Evolutionary conservation across 768 basidiomycete genomes (phyloP).

Genomic region (Kwoniella botswanensis): DNA sequence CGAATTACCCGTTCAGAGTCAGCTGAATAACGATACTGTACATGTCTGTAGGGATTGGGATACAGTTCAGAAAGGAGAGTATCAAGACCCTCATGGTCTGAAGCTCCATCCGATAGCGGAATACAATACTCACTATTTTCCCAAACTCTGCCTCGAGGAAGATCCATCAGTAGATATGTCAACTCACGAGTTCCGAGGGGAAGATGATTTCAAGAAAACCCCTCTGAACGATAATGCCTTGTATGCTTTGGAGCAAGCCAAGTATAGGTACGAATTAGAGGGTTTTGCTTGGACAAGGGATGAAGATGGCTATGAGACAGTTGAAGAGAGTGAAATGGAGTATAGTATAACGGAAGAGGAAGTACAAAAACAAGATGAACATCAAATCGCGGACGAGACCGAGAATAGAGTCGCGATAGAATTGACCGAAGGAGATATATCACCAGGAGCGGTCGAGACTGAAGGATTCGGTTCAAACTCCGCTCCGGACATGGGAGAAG

Average conservation of each 20-base stretch:
- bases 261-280: conserved; percentile 33
- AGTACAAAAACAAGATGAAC: conserved; percentile 5
- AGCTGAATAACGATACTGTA: conserved; percentile 6
- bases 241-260: conserved; percentile 36
- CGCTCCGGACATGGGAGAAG: neutral
- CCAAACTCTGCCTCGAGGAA: conserved; percentile 96
- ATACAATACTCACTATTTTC: conserved; percentile 96
- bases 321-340: conserved; percentile 21
- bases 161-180: conserved; percentile 77
- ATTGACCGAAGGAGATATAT: neutral
- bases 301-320: conserved; percentile 8
- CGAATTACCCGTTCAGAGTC: conserved; percentile 13
- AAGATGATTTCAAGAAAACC: conserved; percentile 1
- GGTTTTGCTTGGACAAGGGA: conserved; percentile 42
- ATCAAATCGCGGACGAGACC: neutral
- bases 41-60: conserved; percentile 61
- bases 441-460: neutral
- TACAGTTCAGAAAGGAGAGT: conserved; percentile 73
- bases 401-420: neutral
- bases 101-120: conserved; percentile 69
- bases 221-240: conserved; percentile 43
- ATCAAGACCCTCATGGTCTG: conserved; percentile 59
- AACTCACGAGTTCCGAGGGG: conserved; percentile 25
- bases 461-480: neutral
- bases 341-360: neutral